Conservation (phyloP, 345 rosid species). For the Diplotaxis tenuifolia region DNA sequence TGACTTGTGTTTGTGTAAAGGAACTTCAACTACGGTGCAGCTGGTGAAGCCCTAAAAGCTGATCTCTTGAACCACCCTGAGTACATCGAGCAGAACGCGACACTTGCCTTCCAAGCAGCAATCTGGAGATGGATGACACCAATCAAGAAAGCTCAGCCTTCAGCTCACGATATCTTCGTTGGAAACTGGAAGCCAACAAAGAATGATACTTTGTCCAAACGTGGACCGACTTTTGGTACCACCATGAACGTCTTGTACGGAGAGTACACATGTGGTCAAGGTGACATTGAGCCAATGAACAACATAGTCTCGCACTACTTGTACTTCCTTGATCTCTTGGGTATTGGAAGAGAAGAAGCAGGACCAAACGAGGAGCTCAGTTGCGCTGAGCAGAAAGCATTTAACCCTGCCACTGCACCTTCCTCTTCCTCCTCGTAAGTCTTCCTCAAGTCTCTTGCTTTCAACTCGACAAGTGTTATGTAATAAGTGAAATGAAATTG, state of each 20-base stretch:
- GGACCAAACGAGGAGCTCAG: conserved; percentile 56
- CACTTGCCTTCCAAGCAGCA: conserved; percentile 77
- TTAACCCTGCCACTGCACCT: conserved; percentile 55
- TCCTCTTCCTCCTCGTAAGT: conserved; percentile 44
- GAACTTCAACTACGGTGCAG: conserved; percentile 80
- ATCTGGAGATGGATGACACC: conserved; percentile 86
- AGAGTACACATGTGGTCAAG: conserved; percentile 66
- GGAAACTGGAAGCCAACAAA: conserved; percentile 81
- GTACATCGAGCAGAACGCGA: conserved; percentile 75
- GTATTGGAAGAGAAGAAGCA: conserved; percentile 74
- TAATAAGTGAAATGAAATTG: conserved; percentile 18
- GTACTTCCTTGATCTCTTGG: conserved; percentile 80
- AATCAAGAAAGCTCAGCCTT: conserved; percentile 64
- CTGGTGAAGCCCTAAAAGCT: conserved; percentile 60
- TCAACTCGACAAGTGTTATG: not conserved
- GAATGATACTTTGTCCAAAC: conserved; percentile 71
- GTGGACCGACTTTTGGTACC: conserved; percentile 63
- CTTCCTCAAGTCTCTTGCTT: conserved; percentile 11
- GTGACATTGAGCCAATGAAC: conserved; percentile 74
- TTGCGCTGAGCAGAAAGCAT: conserved; percentile 75
- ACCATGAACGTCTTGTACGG: conserved; percentile 78
- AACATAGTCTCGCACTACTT: conserved; percentile 69
- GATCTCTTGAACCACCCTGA: conserved; percentile 73
- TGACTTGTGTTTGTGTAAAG: conserved; percentile 28
- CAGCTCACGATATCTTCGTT: conserved; percentile 67